Evolutionary conservation across 352 stramenopile species (phyloP).

Genomic region (Globisporangium okanoganense): DNA sequence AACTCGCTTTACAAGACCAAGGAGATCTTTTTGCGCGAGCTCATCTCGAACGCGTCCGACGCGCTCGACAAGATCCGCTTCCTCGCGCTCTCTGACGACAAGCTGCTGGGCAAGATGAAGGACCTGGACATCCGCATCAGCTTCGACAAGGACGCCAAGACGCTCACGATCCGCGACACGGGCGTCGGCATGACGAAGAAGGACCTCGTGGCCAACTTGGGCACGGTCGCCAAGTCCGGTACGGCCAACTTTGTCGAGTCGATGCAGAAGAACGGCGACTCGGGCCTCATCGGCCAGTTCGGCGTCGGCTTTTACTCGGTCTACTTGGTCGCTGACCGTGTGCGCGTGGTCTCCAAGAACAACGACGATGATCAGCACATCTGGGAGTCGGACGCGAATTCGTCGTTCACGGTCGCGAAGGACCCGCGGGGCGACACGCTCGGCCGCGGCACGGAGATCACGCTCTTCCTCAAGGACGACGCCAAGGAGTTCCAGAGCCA

Average conservation of each 20-base stretch:
- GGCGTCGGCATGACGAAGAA: conserved; percentile 99
- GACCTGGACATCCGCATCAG: conserved; percentile 97
- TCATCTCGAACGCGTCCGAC: conserved; percentile 99
- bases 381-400: conserved; percentile 97
- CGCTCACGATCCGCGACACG: conserved; percentile 97
- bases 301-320: conserved; percentile 99
- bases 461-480: conserved; percentile 98
- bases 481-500: conserved; percentile 95
- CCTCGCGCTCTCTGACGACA: conserved; percentile 87
- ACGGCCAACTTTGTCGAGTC: conserved; percentile 99
- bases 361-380: conserved; percentile 97
- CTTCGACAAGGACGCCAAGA: conserved; percentile 94
- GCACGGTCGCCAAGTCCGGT: conserved; percentile 98
- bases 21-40: conserved; percentile 97
- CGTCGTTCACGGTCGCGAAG: conserved; percentile 94
- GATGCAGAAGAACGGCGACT: conserved; percentile 88
- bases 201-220: conserved; percentile 96
- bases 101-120: conserved; percentile 88
- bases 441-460: conserved; percentile 97
- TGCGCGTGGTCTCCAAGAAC: conserved; percentile 97
- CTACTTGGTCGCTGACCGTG: conserved; percentile 96
- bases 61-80: conserved; percentile 99
- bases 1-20: conserved; percentile 88
- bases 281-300: conserved; percentile 99
- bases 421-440: conserved; percentile 96